Evolutionary conservation across 108 stramenopile species (phyloP).

Genomic region (Thalassiosira profunda): DNA sequence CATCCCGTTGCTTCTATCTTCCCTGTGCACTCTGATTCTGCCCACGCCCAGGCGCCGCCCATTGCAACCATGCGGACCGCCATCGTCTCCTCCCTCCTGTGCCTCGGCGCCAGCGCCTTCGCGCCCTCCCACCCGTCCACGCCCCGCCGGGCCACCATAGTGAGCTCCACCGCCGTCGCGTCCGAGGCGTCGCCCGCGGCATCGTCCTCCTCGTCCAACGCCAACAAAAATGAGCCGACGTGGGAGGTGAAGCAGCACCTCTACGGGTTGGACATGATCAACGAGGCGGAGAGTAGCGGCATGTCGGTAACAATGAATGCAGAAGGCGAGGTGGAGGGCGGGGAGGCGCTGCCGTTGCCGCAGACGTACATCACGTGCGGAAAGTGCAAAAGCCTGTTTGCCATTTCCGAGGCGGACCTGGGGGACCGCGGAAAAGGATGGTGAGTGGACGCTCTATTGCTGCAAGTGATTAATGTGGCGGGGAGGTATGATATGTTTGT

Average conservation of each 20-base stretch:
- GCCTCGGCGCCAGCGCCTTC: too few relatives aligned
- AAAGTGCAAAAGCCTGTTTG: constrained; percentile 65
- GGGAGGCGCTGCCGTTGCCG: constrained; percentile 16
- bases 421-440: constrained; percentile 64
- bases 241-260: constrained; percentile 40
- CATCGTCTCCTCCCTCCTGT: too few relatives aligned
- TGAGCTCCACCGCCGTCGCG: too few relatives aligned
- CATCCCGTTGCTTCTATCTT: too few relatives aligned
- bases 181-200: not conserved
- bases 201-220: not conserved
- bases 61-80: too few relatives aligned
- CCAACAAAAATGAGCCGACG: constrained; percentile 5
- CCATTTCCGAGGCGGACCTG: constrained; percentile 62
- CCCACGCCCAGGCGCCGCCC: too few relatives aligned
- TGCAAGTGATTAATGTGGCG: too few relatives aligned
- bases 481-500: too few relatives aligned
- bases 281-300: not conserved
- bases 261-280: constrained; percentile 22
- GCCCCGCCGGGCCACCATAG: too few relatives aligned
- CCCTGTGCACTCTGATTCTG: too few relatives aligned
- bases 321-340: not conserved
- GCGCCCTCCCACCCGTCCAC: too few relatives aligned
- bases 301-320: constrained; percentile 14
- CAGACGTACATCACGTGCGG: constrained; percentile 63
- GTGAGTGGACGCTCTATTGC: too few relatives aligned